phyloP scores from a whole-genome alignment of 1,284 basidiomycete species.

The Ceratorhiza oryzae-sativae region DNA sequence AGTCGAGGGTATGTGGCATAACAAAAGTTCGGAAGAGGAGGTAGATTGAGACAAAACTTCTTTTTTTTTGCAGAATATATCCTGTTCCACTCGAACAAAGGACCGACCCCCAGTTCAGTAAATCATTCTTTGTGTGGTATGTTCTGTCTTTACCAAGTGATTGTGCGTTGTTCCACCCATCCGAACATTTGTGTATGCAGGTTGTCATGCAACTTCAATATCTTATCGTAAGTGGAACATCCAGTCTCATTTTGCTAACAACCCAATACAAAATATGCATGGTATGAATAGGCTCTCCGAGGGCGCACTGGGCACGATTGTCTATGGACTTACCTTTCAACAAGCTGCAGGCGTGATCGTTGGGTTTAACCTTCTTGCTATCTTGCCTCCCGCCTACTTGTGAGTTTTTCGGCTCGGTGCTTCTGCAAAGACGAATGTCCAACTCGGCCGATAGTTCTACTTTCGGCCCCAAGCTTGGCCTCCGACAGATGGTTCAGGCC shows the following conservation, averaged over 20 bases:
- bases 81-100: constrained; percentile 61
- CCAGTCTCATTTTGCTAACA: not conserved
- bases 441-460: constrained; percentile 60
- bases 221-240: constrained; percentile 65
- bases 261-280: constrained; percentile 9
- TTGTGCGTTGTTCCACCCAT: too few species aligned
- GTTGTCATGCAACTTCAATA: constrained; percentile 73
- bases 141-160: too few species aligned
- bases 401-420: constrained; percentile 49
- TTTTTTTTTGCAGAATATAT: constrained; percentile 55
- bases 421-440: not conserved
- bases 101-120: constrained; percentile 68
- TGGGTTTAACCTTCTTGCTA: constrained; percentile 74
- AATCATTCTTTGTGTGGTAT: constrained; percentile 77
- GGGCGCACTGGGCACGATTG: constrained; percentile 72
- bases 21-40: too few species aligned
- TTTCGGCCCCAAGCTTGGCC: constrained; percentile 85
- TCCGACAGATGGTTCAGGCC: constrained; percentile 88
- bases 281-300: constrained; percentile 68
- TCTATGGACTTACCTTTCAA: constrained; percentile 71
- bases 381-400: constrained; percentile 64
- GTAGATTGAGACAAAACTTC: too few species aligned
- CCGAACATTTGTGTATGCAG: not conserved
- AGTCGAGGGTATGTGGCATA: constrained; percentile 31
- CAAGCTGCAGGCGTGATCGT: constrained; percentile 77